These are phyloP conservation scores for Calycina herbarum DNA, from an alignment of 2,329 filamentous ascomycete species.

Conservation along the genomic window DNA sequence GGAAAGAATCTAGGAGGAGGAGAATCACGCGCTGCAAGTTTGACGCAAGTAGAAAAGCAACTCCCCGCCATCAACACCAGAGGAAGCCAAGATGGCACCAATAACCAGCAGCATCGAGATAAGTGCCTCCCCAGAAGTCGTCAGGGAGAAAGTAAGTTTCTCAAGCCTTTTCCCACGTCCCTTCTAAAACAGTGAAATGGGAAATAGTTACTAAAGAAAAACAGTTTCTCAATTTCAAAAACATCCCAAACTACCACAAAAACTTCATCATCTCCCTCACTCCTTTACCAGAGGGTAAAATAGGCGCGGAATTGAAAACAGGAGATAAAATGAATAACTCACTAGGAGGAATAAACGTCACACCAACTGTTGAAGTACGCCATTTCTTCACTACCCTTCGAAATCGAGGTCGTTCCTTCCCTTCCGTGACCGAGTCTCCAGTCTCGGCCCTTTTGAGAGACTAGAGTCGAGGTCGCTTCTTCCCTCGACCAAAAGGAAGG, in stretches of 20 bases:
- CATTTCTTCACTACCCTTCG: not conserved
- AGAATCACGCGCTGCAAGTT: not conserved
- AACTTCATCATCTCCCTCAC: conserved; percentile 1
- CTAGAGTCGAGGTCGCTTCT: too few relatives aligned
- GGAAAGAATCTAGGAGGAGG: not conserved
- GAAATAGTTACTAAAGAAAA: not conserved
- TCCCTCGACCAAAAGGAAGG: not conserved
- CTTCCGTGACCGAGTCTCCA: too few relatives aligned
- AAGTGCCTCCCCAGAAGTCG: not conserved
- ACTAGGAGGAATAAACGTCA: conserved; percentile 6
- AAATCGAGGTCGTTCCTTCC: too few relatives aligned
- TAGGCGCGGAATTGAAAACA: not conserved
- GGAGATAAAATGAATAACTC: conserved; percentile 7
- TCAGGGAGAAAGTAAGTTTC: conserved; percentile 3
- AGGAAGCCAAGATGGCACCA: not conserved
- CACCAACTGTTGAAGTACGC: conserved; percentile 5
- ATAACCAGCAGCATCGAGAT: conserved; percentile 7
- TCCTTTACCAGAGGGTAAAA: conserved; percentile 4
- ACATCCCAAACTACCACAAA: conserved; percentile 4
- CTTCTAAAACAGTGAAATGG: not conserved
- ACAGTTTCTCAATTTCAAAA: conserved; percentile 1
- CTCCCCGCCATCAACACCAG: not conserved
- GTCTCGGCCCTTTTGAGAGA: too few relatives aligned
- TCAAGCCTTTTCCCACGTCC: not conserved
- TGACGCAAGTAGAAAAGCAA: not conserved